Base-by-base conservation (phyloP, 768 basidiomycete species). In the Russula dissimulans region DNA sequence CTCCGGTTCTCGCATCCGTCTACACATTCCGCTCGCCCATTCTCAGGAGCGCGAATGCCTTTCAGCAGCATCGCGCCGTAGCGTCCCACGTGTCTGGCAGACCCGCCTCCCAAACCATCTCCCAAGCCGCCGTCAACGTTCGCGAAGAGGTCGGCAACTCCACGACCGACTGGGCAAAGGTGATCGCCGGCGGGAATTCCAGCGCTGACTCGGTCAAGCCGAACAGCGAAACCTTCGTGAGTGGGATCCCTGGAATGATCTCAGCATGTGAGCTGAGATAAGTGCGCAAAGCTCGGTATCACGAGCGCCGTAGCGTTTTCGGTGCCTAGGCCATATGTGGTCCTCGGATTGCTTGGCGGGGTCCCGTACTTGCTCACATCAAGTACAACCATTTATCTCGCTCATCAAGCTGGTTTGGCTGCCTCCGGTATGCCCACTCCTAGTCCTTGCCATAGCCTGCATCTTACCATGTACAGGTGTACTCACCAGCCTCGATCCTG, bases 301-400 rank as follows among this genome's bases (percentile, higher is more conserved):
- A 97, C 93, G 2, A 79, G 78, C 34, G 76, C 82, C 7, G 78
- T 95, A 29, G 86, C 90, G 32, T 74, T 81, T 41, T 75, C 81
- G 29, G 92, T 95, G 0, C 94, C 94, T 7, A 79, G 74, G 50
- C 91, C 88, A 8, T 84, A 89, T 55, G 72, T 97, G 60, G 71
- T 83, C 36, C 84, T 94, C 68, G 94, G 94, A 47, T 81, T 94
- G 9, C 79, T 83, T 9, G 91, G 95, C 17, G 85, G 86, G 6
- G 67, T 98, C 12, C 95, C 95, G 0, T 98, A 99, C 71, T 69
- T 95, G 53, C 89, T 84, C 14, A 85, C 95, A 0, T 80, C 90
- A 2, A 77, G 77, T 0, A 86, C 87, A 0, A 94, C 91, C 3
- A 77, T 94, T 50, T 91, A 89, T 69, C 80, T 91, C 34, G 89